Evolutionary conservation across 805 yeast genomes (phyloP).

Genomic region (Clavispora phyllophila): DNA sequence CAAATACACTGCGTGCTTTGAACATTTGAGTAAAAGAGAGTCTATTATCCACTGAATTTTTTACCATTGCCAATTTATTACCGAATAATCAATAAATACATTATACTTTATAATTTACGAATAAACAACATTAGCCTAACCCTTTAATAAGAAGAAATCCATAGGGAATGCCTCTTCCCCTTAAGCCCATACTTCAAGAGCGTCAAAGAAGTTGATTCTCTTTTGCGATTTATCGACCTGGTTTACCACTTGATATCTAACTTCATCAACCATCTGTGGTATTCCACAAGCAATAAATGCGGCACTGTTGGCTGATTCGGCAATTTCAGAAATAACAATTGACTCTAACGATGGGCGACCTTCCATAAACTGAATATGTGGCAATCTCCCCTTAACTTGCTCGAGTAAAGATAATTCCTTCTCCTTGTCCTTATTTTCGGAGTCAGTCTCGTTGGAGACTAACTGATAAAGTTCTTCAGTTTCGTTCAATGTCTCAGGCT

Average conservation of each 20-base stretch:
- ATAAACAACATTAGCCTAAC: neutral
- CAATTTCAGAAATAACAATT: conserved; percentile 4
- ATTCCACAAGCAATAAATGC: conserved; percentile 11
- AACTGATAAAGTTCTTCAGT: conserved; percentile 2
- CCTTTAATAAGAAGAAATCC: too few species aligned
- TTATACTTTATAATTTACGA: neutral
- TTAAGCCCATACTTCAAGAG: conserved; percentile 18
- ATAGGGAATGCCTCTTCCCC: neutral
- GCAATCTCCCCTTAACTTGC: conserved; percentile 2
- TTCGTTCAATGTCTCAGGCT: conserved; percentile 18
- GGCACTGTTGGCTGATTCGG: conserved; percentile 3
- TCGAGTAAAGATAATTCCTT: conserved; percentile 3
- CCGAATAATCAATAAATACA: too few species aligned
- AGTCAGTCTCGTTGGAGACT: conserved; percentile 6
- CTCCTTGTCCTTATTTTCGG: conserved; percentile 10
- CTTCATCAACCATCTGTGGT: conserved; percentile 11
- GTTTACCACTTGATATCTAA: conserved; percentile 5
- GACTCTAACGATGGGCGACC: conserved; percentile 10
- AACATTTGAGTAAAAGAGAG: too few species aligned
- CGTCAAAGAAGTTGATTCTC: conserved; percentile 11
- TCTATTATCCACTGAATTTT: too few species aligned
- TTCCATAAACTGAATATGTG: conserved; percentile 4
- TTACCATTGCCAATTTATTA: too few species aligned
- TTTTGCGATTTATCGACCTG: conserved; percentile 7
- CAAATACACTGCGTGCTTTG: too few species aligned